Evolutionary conservation across 1,284 basidiomycete genomes (phyloP).

Genomic region (Puccinia hordei): DNA sequence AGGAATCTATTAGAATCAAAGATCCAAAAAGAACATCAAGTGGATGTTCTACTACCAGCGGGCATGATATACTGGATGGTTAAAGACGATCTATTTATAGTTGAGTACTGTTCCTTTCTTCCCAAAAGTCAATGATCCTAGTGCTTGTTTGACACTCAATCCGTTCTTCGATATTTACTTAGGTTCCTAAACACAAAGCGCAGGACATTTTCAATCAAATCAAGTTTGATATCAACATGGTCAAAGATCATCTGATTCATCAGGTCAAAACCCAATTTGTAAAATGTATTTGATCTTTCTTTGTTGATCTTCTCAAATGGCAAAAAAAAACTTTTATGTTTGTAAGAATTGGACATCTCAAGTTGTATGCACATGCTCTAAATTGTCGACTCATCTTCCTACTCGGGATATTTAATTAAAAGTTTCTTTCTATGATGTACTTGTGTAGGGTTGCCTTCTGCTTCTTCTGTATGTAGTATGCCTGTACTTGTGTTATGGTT

Average conservation of each 20-base stretch:
- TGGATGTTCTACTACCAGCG: conserved; percentile 12
- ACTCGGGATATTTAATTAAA: too few relatives aligned
- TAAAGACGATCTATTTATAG: conserved; percentile 5
- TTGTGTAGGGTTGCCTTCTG: too few relatives aligned
- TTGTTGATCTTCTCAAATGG: neutral
- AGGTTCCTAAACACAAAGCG: neutral
- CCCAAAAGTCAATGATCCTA: neutral
- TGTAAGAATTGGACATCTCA: neutral
- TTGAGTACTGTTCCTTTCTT: neutral
- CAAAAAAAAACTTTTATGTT: neutral
- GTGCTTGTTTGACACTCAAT: neutral
- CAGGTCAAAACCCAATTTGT: neutral
- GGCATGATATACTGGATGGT: conserved; percentile 24
- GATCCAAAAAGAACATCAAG: conserved; percentile 14
- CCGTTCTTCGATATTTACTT: neutral
- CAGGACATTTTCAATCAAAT: conserved; percentile 19
- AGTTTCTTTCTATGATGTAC: too few relatives aligned
- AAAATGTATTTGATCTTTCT: neutral
- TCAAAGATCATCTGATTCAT: conserved; percentile 10
- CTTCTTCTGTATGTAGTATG: too few relatives aligned
- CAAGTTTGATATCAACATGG: conserved; percentile 3
- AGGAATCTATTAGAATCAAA: conserved; percentile 22
- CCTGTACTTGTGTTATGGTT: too few relatives aligned
- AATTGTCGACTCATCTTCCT: neutral
- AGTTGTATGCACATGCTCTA: neutral